Conservation (phyloP, 1,139 yeast species). For the Suhomyces panamericanus region DNA sequence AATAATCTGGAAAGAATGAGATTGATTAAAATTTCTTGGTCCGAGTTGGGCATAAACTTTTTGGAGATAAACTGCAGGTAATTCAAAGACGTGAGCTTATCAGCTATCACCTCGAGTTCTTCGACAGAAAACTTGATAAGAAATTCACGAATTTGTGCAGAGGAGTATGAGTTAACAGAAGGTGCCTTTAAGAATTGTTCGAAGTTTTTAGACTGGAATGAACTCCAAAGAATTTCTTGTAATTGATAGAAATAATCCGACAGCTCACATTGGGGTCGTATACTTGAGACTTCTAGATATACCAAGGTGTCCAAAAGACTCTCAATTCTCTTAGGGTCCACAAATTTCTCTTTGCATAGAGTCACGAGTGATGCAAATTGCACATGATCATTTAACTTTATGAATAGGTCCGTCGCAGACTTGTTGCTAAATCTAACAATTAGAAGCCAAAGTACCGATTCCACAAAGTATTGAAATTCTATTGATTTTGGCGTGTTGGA, state of each 20-base stretch:
- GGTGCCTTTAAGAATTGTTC: conserved; percentile 4
- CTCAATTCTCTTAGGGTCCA: conserved; percentile 3
- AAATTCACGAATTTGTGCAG: conserved; percentile 1
- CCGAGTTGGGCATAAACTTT: neutral
- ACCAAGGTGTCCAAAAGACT: neutral
- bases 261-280: neutral
- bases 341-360: neutral
- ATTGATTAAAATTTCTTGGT: neutral
- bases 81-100: neutral
- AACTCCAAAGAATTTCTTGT: conserved; percentile 5
- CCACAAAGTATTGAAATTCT: conserved; percentile 6
- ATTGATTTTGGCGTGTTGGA: neutral
- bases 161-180: conserved; percentile 1
- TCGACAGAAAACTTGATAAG: neutral
- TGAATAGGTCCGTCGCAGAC: neutral
- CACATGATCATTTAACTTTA: neutral
- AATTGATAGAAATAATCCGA: conserved; percentile 2
- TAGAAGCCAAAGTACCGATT: conserved; percentile 1
- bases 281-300: neutral
- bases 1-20: neutral
- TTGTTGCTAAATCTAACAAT: neutral
- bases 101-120: neutral
- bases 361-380: conserved; percentile 2
- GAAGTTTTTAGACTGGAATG: neutral
- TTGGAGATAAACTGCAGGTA: neutral